phyloP scores from a whole-genome alignment of 306 rosid species.

The Oxytropis ochrocephala region DNA sequence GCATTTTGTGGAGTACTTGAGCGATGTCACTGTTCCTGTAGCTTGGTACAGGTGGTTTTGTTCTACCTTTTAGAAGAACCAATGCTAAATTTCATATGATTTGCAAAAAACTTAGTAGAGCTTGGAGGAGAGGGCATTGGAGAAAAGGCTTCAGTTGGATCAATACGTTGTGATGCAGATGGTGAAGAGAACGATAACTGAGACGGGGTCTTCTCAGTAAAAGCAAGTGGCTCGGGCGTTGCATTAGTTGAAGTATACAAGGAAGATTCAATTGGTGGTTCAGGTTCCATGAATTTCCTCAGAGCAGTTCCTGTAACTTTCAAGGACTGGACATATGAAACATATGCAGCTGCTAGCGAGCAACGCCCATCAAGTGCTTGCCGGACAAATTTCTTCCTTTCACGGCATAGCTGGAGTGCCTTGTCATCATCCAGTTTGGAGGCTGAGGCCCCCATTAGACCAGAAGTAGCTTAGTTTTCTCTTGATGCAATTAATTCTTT shows the following conservation, averaged over 20 bases:
- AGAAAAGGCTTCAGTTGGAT: slow-evolving; percentile 40
- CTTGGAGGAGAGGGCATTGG: slow-evolving; percentile 71
- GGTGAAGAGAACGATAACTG: slow-evolving; percentile 71
- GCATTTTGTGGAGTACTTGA: slow-evolving; percentile 39
- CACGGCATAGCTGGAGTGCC: slow-evolving; percentile 76
- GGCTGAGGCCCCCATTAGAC: slow-evolving; percentile 58
- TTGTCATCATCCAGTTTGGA: slow-evolving; percentile 85
- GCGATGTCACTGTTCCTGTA: slow-evolving; percentile 56
- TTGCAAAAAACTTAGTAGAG: slow-evolving; percentile 46
- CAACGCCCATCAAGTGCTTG: slow-evolving; percentile 90
- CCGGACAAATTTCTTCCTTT: slow-evolving; percentile 72
- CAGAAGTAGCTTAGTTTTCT: slow-evolving; percentile 17
- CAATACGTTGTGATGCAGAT: slow-evolving; percentile 46
- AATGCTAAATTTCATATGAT: slow-evolving; percentile 65
- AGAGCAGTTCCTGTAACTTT: slow-evolving; percentile 63
- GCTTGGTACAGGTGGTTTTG: slow-evolving; percentile 50
- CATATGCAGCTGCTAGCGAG: slow-evolving; percentile 75
- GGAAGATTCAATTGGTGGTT: slow-evolving; percentile 60
- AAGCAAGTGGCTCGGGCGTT: slow-evolving; percentile 67
- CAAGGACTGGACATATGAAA: slow-evolving; percentile 62
- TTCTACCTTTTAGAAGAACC: slow-evolving; percentile 48
- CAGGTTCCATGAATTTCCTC: slow-evolving; percentile 65
- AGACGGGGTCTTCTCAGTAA: slow-evolving; percentile 57
- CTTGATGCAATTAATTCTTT: neutral
- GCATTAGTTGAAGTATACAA: slow-evolving; percentile 64